A percentile compares a stretch with the other conserved stretches of the same genome.
Conservation (phyloP, 164 flowering plant genomes). For the Vitis labrusca region DNA sequence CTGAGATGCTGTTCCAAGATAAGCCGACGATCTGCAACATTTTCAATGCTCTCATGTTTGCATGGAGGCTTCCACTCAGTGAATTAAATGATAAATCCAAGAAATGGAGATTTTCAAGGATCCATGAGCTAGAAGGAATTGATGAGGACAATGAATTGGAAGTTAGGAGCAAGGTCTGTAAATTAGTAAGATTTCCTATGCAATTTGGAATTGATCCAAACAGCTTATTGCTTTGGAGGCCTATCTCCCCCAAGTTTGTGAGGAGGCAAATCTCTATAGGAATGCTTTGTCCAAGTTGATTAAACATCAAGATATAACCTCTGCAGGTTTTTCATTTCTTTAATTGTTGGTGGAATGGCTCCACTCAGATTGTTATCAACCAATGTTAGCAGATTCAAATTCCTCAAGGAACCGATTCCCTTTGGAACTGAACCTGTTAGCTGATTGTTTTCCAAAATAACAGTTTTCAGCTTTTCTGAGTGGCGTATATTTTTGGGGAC, state of each 20-base stretch:
- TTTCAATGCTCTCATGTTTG: constrained; percentile 11
- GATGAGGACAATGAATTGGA: constrained; percentile 18
- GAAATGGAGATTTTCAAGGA: neutral
- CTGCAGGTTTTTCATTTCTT: constrained; percentile 13
- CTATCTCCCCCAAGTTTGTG: neutral
- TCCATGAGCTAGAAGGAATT: constrained; percentile 14
- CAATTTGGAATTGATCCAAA: too few relatives aligned
- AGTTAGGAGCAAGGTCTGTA: constrained; percentile 2
- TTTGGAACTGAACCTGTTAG: too few relatives aligned
- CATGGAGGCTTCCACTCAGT: constrained; percentile 14
- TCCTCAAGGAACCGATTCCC: too few relatives aligned
- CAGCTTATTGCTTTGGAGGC: too few relatives aligned
- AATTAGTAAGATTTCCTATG: constrained; percentile 18
- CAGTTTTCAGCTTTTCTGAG: too few relatives aligned
- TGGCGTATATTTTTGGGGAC: too few relatives aligned
- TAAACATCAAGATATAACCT: constrained; percentile 8
- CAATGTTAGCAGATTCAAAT: neutral
- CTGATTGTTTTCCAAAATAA: too few relatives aligned
- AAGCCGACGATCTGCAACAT: neutral
- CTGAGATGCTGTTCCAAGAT: constrained; percentile 11
- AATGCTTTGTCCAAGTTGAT: constrained; percentile 16
- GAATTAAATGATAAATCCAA: constrained; percentile 20
- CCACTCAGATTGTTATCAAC: neutral
- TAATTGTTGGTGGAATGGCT: neutral
- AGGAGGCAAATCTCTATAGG: constrained; percentile 17